Evolutionary conservation across 2,329 filamentous ascomycete species (phyloP).

Genomic region (Podosphaera xanthii): DNA sequence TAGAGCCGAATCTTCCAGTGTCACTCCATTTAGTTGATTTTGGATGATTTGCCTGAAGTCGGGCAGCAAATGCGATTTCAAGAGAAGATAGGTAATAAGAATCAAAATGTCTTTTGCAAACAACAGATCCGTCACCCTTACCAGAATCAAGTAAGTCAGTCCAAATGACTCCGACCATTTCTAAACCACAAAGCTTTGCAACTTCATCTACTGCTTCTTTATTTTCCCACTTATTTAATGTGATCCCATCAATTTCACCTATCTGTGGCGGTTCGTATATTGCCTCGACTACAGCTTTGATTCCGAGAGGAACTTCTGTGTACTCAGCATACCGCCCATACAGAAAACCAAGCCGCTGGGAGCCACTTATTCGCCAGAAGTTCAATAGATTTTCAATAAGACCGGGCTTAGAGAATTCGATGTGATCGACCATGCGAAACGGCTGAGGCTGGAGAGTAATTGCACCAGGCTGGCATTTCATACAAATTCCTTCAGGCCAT

Average conservation of each 20-base stretch:
- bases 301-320: constrained; percentile 70
- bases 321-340: constrained; percentile 88
- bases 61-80: constrained; percentile 72
- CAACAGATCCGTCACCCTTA: constrained; percentile 57
- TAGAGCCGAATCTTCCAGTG: constrained; percentile 78
- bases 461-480: constrained; percentile 90
- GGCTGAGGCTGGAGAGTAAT: constrained; percentile 86
- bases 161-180: constrained; percentile 82
- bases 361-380: constrained; percentile 70
- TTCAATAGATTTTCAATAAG: constrained; percentile 80
- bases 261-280: constrained; percentile 92
- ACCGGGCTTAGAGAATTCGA: constrained; percentile 71
- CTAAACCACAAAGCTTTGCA: constrained; percentile 60
- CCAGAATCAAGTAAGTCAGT: constrained; percentile 76
- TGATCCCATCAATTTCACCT: constrained; percentile 72
- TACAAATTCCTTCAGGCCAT: constrained; percentile 93
- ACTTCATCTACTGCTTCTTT: constrained; percentile 63
- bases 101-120: constrained; percentile 90
- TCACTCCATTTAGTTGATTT: constrained; percentile 94
- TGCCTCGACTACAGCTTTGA: constrained; percentile 88
- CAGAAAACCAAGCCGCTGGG: constrained; percentile 68
- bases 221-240: constrained; percentile 63
- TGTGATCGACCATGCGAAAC: constrained; percentile 94
- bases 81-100: constrained; percentile 79
- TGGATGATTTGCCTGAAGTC: constrained; percentile 69